Evolutionary conservation across 2,329 filamentous ascomycete genomes (phyloP).

Genomic region (Exophiala phaeomuriformis): DNA sequence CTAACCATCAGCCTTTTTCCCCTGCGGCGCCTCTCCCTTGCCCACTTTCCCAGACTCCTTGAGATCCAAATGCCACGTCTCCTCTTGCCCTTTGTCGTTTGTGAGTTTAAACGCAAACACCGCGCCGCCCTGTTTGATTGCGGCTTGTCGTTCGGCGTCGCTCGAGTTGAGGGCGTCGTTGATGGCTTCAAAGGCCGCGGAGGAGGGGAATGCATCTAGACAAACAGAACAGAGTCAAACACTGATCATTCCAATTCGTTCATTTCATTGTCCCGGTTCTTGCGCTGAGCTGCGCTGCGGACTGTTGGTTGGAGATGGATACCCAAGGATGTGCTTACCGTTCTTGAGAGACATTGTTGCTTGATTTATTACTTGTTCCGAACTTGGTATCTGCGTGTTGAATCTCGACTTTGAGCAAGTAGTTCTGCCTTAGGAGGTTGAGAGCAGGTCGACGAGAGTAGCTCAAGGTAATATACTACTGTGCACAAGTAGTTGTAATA

Average conservation of each 20-base stretch:
- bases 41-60: slow-evolving; percentile 80
- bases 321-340: slow-evolving; percentile 43
- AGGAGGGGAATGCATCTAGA: slow-evolving; percentile 67
- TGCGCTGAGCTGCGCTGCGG: too few relatives aligned
- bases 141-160: slow-evolving; percentile 71
- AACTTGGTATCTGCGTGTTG: neutral
- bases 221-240: neutral
- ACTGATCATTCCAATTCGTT: neutral
- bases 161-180: slow-evolving; percentile 60
- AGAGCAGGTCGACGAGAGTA: too few relatives aligned
- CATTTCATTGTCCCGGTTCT: neutral
- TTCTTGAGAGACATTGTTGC: slow-evolving; percentile 64
- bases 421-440: too few relatives aligned
- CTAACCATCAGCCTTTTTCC: slow-evolving; percentile 75
- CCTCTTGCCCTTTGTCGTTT: slow-evolving; percentile 70
- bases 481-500: too few relatives aligned
- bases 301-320: too few relatives aligned
- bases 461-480: too few relatives aligned
- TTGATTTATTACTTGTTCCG: neutral
- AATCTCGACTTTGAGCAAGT: neutral
- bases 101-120: slow-evolving; percentile 90
- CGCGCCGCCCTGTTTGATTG: slow-evolving; percentile 79
- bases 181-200: slow-evolving; percentile 85
- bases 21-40: slow-evolving; percentile 60
- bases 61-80: slow-evolving; percentile 91